Evolutionary conservation across 306 rosid species (phyloP).

Genomic region (Leucaena leucocephala): DNA sequence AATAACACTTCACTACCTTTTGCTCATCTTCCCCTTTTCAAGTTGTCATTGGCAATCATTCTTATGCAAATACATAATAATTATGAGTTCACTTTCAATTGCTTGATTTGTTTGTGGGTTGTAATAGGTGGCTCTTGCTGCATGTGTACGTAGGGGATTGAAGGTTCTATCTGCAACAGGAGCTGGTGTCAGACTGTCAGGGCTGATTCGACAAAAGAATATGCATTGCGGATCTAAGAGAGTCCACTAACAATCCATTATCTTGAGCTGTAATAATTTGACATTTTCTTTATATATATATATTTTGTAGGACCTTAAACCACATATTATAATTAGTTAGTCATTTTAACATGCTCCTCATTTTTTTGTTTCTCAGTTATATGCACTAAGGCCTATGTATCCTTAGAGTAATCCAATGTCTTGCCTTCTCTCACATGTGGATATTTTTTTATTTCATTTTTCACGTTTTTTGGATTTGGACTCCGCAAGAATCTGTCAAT

Average conservation of each 20-base stretch:
- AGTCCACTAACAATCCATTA: conserved; percentile 86
- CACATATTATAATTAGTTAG: conserved; percentile 14
- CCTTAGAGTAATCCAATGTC: neutral
- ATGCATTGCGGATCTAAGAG: conserved; percentile 83
- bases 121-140: conserved; percentile 96
- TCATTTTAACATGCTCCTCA: neutral
- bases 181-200: conserved; percentile 96
- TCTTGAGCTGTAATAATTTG: conserved; percentile 53
- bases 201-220: conserved; percentile 89
- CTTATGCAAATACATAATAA: conserved; percentile 29
- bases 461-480: too few relatives aligned
- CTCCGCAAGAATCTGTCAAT: too few relatives aligned
- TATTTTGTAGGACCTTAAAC: neutral
- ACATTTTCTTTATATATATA: too few relatives aligned
- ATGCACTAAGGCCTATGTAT: neutral
- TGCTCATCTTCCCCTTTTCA: neutral
- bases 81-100: conserved; percentile 36
- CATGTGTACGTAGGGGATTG: conserved; percentile 87
- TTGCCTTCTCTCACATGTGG: conserved; percentile 27
- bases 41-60: conserved; percentile 24
- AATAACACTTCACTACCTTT: conserved; percentile 5
- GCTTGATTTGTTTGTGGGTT: conserved; percentile 44
- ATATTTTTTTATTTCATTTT: too few relatives aligned
- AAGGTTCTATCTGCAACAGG: conserved; percentile 91
- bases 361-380: conserved; percentile 17